Conservation (phyloP, 148 eudicot genomes). For the Rhododendron mucronatum region DNA sequence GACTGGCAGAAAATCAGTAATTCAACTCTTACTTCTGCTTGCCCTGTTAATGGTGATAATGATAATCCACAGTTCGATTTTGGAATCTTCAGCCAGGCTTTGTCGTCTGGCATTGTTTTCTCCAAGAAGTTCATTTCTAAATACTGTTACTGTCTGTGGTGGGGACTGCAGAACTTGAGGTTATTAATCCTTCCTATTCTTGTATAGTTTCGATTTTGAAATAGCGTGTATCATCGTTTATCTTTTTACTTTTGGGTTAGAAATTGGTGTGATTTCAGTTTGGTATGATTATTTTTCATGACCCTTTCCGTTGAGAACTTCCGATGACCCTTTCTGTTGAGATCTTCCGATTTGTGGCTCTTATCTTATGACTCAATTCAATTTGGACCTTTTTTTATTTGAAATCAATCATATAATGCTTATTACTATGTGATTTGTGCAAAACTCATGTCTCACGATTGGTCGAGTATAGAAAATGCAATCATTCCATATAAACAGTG, state of each 20-base stretch:
- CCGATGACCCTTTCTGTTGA: neutral
- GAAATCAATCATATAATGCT: neutral
- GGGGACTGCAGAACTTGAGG: constrained; percentile 99
- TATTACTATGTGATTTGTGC: neutral
- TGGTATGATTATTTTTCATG: neutral
- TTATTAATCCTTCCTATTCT: constrained; percentile 18
- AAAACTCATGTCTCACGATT: neutral
- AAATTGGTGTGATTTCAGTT: neutral
- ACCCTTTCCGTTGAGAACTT: neutral
- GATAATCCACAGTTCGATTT: constrained; percentile 68
- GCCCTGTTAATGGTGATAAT: constrained; percentile 43
- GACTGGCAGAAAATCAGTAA: constrained; percentile 52
- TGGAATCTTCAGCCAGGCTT: constrained; percentile 81
- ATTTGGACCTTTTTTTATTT: neutral
- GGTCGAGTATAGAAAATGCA: neutral
- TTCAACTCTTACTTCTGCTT: constrained; percentile 37
- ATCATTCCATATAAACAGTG: neutral
- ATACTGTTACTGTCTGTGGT: constrained; percentile 96
- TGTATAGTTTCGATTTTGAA: neutral
- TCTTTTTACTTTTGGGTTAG: neutral
- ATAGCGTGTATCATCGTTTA: neutral
- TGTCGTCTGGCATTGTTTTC: constrained; percentile 62
- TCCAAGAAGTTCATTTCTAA: constrained; percentile 54
- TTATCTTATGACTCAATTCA: neutral
- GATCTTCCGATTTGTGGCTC: neutral